Evolutionary conservation across 1,284 basidiomycete genomes (phyloP), one percentile per base, ranked within the genome.

Genomic region (Apiotrichum akiyoshidainum): DNA sequence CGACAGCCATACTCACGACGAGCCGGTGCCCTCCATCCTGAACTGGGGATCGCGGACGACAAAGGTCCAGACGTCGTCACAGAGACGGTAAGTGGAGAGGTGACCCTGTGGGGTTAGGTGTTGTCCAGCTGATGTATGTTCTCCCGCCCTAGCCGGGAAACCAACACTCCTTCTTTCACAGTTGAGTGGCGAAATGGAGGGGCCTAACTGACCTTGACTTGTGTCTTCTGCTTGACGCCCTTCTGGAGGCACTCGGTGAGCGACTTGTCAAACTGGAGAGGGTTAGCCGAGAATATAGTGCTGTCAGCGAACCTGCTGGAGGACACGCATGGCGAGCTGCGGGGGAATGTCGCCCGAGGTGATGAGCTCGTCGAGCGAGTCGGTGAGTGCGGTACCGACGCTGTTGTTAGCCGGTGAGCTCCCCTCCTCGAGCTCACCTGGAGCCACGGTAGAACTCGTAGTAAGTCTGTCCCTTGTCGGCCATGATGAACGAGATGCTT

Each of bases 31-130:
- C 78, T 97, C 93, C 87, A 96, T 91, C 78, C 95, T 95, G 80
- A 97, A 94, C 17, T 85, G 84, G 16, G 92, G 87, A 67, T 93
- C 86, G 75, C 91, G 90, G 50, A 95, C 88, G 63, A 94, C 89
- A 77, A 96, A 97, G 42, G 93, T 96, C 93, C 93, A 96, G 49
- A 96, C 92, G 71, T 96, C 93, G 79, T 96, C 93, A 73, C 91
- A 93, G 2, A 93, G 83, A n/a, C 92, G 86, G 79, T 96, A 96
- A 1, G 91, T 95, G 68, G 88, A 85, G 49, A 96, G 78, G 73
- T 93, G 89, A 19, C 91, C 93, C 90, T 93, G 70, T 21, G 55
- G 8, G 40, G 8, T n/a, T 17, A 16, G 8, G n/a, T 41, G n/a
- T 16, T 31, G 26, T 31, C 26, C 26, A 31, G 4, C 26, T n/a